These are phyloP conservation scores for Biscogniauxia mediterranea DNA, from an alignment of 2,329 filamentous ascomycete species.

Conservation along the genomic window DNA sequence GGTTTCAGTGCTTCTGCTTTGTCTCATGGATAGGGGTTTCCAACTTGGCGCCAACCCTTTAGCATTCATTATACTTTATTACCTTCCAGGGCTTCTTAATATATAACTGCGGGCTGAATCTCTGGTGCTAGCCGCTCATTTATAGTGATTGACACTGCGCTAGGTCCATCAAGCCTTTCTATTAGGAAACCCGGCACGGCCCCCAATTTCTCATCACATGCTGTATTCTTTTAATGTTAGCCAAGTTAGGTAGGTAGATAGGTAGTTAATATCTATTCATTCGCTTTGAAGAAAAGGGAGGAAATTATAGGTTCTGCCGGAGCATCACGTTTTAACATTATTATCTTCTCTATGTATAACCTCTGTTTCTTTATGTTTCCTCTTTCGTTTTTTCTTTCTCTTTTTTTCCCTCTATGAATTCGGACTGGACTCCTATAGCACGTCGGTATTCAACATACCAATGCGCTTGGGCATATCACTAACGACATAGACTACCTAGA, in stretches of 20 bases:
- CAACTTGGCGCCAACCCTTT: background rate
- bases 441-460: slow-evolving; percentile 9
- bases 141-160: background rate
- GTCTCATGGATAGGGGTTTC: background rate
- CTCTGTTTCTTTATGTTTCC: slow-evolving; percentile 9
- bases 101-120: background rate
- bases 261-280: background rate
- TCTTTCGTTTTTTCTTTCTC: slow-evolving; percentile 5
- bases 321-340: background rate
- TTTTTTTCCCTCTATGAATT: slow-evolving; percentile 4
- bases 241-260: no score
- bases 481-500: slow-evolving; percentile 3
- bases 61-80: background rate
- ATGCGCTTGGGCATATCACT: slow-evolving; percentile 19
- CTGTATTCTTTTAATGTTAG: no score
- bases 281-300: background rate
- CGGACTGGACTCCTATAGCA: slow-evolving; percentile 14
- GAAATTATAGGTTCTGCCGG: background rate
- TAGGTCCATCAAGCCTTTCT: background rate
- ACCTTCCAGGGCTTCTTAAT: background rate
- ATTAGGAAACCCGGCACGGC: background rate
- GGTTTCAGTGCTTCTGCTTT: background rate
- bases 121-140: background rate
- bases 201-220: background rate
- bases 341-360: slow-evolving; percentile 14